Evolutionary conservation across 2,329 filamentous ascomycete genomes (phyloP).

Genomic region (Ilyonectria sp.): DNA sequence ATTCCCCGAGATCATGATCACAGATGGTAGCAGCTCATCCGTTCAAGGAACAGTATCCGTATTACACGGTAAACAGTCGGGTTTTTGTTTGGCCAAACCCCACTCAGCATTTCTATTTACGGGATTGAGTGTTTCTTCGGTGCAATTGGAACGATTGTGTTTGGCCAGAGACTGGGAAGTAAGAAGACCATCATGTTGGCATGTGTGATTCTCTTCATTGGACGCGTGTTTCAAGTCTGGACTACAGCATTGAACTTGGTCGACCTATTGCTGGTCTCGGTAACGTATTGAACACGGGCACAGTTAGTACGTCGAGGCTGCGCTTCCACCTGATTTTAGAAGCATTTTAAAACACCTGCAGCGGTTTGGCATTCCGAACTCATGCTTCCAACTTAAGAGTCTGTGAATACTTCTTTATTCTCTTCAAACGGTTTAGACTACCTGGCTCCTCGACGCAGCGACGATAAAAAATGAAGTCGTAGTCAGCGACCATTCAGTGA

Average conservation of each 20-base stretch:
- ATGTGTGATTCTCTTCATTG: slow-evolving; percentile 57
- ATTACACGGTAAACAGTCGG: too few species aligned
- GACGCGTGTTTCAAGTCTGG: slow-evolving; percentile 59
- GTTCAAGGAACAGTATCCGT: slow-evolving; percentile 58
- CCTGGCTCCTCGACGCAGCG: too few species aligned
- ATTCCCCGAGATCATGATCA: slow-evolving; percentile 56
- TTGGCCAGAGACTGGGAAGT: slow-evolving; percentile 62
- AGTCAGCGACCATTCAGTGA: too few species aligned
- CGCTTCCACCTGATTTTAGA: too few species aligned
- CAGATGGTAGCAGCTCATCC: slow-evolving; percentile 55
- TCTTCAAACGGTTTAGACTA: too few species aligned
- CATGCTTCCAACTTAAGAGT: slow-evolving; percentile 52
- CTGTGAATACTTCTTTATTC: too few species aligned
- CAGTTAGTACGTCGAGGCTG: slow-evolving; percentile 51
- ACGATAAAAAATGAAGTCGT: too few species aligned
- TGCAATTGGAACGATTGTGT: slow-evolving; percentile 56
- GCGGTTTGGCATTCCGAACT: slow-evolving; percentile 60
- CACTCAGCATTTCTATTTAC: slow-evolving; percentile 57
- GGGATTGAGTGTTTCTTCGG: slow-evolving; percentile 64
- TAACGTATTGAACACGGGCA: slow-evolving; percentile 64
- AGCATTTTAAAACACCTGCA: slow-evolving; percentile 18
- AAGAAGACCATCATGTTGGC: slow-evolving; percentile 57
- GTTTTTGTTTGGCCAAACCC: too few species aligned
- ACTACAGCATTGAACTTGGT: slow-evolving; percentile 59
- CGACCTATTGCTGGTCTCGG: slow-evolving; percentile 62